These are phyloP conservation scores for Phoma sp. DNA, from an alignment of 2,329 filamentous ascomycete genomes.

Conservation along the genomic window DNA sequence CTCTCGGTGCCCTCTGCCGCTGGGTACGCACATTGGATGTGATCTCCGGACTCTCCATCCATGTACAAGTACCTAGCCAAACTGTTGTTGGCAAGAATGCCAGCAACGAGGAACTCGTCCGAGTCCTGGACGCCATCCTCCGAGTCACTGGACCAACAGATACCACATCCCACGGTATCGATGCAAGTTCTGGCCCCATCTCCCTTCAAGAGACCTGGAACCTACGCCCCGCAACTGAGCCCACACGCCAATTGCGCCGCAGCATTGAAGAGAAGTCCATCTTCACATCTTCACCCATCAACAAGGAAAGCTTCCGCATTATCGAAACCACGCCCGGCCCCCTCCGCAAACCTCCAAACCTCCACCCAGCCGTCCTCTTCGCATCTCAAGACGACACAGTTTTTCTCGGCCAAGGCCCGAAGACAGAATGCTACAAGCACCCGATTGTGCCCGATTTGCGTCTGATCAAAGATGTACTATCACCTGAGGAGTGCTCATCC, in stretches of 20 bases:
- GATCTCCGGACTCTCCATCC: constrained; percentile 69
- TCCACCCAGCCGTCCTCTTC: constrained; percentile 71
- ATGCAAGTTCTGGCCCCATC: constrained; percentile 56
- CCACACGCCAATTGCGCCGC: constrained; percentile 59
- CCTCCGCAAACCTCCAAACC: constrained; percentile 71
- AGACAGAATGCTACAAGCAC: constrained; percentile 65
- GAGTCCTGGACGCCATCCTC: constrained; percentile 69
- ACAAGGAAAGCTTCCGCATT: constrained; percentile 57
- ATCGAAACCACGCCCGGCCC: constrained; percentile 68
- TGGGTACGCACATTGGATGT: constrained; percentile 77
- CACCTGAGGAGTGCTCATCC: constrained; percentile 66
- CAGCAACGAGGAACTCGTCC: constrained; percentile 60
- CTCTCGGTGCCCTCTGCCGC: constrained; percentile 72
- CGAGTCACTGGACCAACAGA: constrained; percentile 70
- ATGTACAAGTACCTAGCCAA: constrained; percentile 53
- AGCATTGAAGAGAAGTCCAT: constrained; percentile 64
- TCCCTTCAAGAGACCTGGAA: constrained; percentile 69
- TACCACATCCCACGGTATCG: constrained; percentile 38
- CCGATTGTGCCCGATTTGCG: constrained; percentile 69
- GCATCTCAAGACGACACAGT: constrained; percentile 67
- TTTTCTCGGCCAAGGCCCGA: constrained; percentile 54
- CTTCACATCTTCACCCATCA: constrained; percentile 38
- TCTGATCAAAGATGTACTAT: constrained; percentile 67
- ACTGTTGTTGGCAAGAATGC: constrained; percentile 50
- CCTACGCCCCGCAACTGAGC: constrained; percentile 54